Evolutionary conservation across 768 basidiomycete species (phyloP).

Genomic region (Macrocybe gigantea): DNA sequence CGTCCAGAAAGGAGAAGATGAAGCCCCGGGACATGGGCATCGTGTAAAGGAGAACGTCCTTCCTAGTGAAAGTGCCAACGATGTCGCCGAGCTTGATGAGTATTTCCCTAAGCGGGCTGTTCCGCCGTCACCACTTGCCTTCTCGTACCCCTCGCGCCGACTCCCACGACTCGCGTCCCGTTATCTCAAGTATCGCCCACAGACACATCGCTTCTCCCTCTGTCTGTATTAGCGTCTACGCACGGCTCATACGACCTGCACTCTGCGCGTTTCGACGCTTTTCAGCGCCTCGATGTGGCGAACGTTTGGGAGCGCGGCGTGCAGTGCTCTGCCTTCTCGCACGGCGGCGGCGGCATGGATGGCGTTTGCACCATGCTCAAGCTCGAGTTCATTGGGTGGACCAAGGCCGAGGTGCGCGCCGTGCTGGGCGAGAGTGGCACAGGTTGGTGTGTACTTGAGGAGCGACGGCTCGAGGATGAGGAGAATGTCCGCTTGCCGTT

Average conservation of each 20-base stretch:
- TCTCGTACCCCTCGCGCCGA: slow-evolving; percentile 73
- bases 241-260: slow-evolving; percentile 53
- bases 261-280: slow-evolving; percentile 57
- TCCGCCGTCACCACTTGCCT: slow-evolving; percentile 55
- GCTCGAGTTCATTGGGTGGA: slow-evolving; percentile 74
- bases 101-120: slow-evolving; percentile 48
- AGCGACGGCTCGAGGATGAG: slow-evolving; percentile 27
- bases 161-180: slow-evolving; percentile 61
- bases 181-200: slow-evolving; percentile 29
- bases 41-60: slow-evolving; percentile 9
- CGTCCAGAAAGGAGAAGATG: slow-evolving; percentile 25
- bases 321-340: slow-evolving; percentile 56
- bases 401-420: slow-evolving; percentile 52
- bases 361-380: slow-evolving; percentile 63
- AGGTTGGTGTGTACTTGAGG: slow-evolving; percentile 75
- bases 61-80: not conserved
- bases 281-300: slow-evolving; percentile 66
- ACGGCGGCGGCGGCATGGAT: slow-evolving; percentile 23
- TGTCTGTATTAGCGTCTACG: slow-evolving; percentile 43
- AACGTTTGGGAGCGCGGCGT: slow-evolving; percentile 63
- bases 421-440: slow-evolving; percentile 67
- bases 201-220: slow-evolving; percentile 42
- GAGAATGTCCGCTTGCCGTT: slow-evolving; percentile 9
- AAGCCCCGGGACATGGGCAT: slow-evolving; percentile 20
- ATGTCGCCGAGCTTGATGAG: slow-evolving; percentile 39